phyloP scores from a whole-genome alignment of 1,284 basidiomycete species.

The Ustilago nuda region DNA sequence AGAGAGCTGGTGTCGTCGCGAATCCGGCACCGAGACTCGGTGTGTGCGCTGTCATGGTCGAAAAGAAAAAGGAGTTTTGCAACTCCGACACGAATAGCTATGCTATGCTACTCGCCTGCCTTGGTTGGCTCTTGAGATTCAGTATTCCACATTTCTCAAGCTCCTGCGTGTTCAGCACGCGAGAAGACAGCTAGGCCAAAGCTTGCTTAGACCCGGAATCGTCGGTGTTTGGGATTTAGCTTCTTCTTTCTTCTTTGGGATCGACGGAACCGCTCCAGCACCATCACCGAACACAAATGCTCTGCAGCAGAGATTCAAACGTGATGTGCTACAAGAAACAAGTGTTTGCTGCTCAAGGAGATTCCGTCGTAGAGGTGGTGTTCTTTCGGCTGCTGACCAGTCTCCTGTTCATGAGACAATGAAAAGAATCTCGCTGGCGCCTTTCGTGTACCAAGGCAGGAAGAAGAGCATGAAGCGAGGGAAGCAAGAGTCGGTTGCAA shows the following conservation, averaged over 20 bases:
- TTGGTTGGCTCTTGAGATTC: conserved; percentile 1
- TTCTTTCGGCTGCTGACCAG: too few relatives aligned
- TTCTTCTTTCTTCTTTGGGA: conserved; percentile 1
- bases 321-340: neutral
- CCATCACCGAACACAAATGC: neutral
- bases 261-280: neutral
- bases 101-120: conserved; percentile 7
- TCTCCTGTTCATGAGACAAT: too few relatives aligned
- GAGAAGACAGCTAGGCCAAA: neutral
- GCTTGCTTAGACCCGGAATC: neutral
- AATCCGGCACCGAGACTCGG: conserved; percentile 8
- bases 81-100: conserved; percentile 24
- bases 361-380: neutral
- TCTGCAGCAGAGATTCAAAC: neutral
- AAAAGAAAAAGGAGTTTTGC: conserved; percentile 13
- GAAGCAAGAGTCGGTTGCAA: neutral
- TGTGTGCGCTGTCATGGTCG: neutral
- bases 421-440: too few relatives aligned
- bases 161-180: conserved; percentile 16
- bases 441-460: neutral
- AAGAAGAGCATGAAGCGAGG: neutral
- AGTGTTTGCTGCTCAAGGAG: too few relatives aligned
- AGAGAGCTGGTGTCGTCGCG: conserved; percentile 7
- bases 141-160: conserved; percentile 1
- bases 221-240: conserved; percentile 1